These are phyloP conservation scores for Xerophyta viscosa DNA, from an alignment of 106 monocot genomes.

Conservation along the genomic window DNA sequence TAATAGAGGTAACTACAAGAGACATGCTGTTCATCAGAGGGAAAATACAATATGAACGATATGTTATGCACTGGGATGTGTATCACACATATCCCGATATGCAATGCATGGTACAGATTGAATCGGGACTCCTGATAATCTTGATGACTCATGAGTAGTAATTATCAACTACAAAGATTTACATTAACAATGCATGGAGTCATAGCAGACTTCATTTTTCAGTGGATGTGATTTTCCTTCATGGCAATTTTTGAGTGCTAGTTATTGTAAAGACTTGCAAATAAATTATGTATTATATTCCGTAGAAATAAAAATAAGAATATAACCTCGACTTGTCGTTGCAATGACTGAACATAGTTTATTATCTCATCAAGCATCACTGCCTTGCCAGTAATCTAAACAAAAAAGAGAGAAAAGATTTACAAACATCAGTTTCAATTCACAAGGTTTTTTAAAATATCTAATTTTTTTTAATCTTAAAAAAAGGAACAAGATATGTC, in stretches of 20 bases:
- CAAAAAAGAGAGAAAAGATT: neutral
- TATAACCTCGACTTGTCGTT: slow-evolving; percentile 50
- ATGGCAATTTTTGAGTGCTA: too few relatives aligned
- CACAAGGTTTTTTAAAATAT: too few relatives aligned
- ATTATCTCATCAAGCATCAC: slow-evolving; percentile 79
- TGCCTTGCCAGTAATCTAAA: slow-evolving; percentile 73
- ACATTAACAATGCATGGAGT: too few relatives aligned
- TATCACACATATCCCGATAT: too few relatives aligned
- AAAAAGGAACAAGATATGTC: neutral
- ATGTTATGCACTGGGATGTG: too few relatives aligned
- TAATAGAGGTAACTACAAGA: neutral
- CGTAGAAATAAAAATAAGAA: neutral
- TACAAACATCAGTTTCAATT: too few relatives aligned
- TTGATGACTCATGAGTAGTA: too few relatives aligned
- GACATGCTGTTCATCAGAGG: neutral
- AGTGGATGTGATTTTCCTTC: too few relatives aligned
- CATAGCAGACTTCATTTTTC: too few relatives aligned
- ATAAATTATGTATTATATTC: neutral
- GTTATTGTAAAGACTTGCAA: neutral
- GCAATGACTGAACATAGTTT: slow-evolving; percentile 54
- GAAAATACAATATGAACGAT: neutral
- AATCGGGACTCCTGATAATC: too few relatives aligned
- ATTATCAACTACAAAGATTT: too few relatives aligned
- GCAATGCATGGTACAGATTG: too few relatives aligned
- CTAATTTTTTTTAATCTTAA: neutral